Conservation (phyloP, 2,329 filamentous ascomycete species). For the Knufia petricola region DNA sequence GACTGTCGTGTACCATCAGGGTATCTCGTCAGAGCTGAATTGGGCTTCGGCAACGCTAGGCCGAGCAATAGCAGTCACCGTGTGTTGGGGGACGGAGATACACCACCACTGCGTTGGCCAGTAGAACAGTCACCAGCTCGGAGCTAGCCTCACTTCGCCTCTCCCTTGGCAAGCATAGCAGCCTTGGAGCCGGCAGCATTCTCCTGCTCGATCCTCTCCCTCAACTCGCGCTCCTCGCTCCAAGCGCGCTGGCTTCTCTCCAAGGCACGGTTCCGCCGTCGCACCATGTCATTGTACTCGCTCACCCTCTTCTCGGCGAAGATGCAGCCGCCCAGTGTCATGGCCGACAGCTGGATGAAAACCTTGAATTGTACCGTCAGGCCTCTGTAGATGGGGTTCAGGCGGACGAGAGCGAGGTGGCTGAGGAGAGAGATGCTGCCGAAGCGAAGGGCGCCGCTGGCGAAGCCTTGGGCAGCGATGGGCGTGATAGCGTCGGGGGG, state of each 20-base stretch:
- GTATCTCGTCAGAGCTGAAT: too few relatives aligned
- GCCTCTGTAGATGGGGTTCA: conserved; percentile 36
- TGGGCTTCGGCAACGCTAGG: too few relatives aligned
- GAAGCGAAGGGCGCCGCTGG: conserved; percentile 36
- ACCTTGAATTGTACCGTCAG: conserved; percentile 42
- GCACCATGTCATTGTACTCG: conserved; percentile 36
- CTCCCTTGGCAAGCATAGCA: not conserved
- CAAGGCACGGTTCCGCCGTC: conserved; percentile 32
- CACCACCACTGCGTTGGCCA: too few relatives aligned
- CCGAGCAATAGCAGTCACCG: too few relatives aligned
- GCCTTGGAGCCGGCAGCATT: conserved; percentile 7
- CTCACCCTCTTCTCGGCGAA: conserved; percentile 39
- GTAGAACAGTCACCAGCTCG: too few relatives aligned
- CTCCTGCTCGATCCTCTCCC: conserved; percentile 30
- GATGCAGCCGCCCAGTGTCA: conserved; percentile 41
- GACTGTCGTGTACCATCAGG: too few relatives aligned
- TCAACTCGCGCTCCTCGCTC: conserved; percentile 24
- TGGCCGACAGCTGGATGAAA: conserved; percentile 38
- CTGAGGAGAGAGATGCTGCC: conserved; percentile 38
- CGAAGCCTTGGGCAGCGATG: conserved; percentile 34
- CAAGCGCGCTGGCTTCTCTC: conserved; percentile 19
- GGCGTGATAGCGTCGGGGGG: conserved; percentile 35
- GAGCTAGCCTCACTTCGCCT: conserved; percentile 1
- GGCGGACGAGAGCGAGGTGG: conserved; percentile 35
- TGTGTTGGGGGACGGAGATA: too few relatives aligned